Percentiles rank a stretch among this genome's conserved stretches.
phyloP scores from a whole-genome alignment of 495 filamentous ascomycete species.

The Xylaria telfairii region DNA sequence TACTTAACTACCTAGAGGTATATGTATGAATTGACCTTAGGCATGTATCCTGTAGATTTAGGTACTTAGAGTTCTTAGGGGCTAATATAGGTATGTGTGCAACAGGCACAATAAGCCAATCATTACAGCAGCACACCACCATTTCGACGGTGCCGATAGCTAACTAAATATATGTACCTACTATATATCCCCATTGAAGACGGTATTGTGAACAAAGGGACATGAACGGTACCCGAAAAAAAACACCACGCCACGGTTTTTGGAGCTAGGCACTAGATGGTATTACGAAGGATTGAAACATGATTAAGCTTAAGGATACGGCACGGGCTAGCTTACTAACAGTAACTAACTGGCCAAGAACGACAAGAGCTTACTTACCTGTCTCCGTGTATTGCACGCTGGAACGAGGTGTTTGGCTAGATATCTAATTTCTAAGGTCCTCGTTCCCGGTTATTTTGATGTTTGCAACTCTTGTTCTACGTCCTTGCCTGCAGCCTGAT shows the following conservation, averaged over 20 bases:
- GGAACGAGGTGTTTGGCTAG: no score
- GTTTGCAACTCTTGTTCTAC: not conserved
- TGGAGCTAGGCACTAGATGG: not conserved
- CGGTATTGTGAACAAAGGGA: not conserved
- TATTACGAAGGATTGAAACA: not conserved
- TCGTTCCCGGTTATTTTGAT: not conserved
- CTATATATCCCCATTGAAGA: not conserved
- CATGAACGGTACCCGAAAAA: not conserved
- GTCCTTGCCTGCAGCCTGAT: not conserved
- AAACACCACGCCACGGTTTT: not conserved
- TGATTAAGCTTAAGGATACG: slow-evolving; percentile 4
- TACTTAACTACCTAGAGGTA: no score
- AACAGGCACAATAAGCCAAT: not conserved
- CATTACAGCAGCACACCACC: not conserved
- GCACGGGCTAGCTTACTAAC: slow-evolving; percentile 12
- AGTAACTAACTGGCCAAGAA: slow-evolving; percentile 7
- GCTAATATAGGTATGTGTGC: no score
- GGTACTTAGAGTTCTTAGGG: no score
- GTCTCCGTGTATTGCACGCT: not conserved
- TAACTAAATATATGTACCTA: not conserved
- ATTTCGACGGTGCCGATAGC: not conserved
- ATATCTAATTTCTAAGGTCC: not conserved
- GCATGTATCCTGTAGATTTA: no score
- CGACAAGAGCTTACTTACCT: not conserved
- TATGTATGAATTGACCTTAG: no score